Conservation (phyloP, 352 stramenopile species). For the Phytophthora sp. region DNA sequence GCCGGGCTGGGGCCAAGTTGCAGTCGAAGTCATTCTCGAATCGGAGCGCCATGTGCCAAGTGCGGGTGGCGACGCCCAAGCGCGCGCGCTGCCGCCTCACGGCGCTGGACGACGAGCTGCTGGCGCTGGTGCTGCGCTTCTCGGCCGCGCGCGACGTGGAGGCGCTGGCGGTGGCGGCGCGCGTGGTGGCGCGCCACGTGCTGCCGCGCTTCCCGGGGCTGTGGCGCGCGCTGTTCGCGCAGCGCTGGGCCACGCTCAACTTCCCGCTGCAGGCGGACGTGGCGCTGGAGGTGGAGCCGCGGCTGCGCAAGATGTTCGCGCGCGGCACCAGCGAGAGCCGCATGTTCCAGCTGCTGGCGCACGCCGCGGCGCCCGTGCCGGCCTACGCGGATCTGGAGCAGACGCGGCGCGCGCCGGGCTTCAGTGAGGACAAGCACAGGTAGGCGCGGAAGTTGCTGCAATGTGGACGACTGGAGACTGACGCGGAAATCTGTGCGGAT, state of each 20-base stretch:
- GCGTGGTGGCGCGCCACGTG: constrained; percentile 42
- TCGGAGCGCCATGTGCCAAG: constrained; percentile 25
- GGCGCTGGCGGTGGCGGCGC: constrained; percentile 47
- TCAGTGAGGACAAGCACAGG: constrained; percentile 49
- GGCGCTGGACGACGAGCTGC: constrained; percentile 57
- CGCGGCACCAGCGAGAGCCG: constrained; percentile 53
- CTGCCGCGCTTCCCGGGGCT: constrained; percentile 55
- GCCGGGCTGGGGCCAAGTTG: constrained; percentile 2
- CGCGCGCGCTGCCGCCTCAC: constrained; percentile 19
- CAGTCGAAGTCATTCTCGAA: constrained; percentile 25
- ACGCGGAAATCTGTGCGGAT: no score
- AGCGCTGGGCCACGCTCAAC: constrained; percentile 70
- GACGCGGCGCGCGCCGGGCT: constrained; percentile 37
- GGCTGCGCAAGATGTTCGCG: constrained; percentile 44
- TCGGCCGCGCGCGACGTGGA: constrained; percentile 57
- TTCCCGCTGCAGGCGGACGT: constrained; percentile 42
- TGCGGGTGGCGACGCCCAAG: constrained; percentile 11
- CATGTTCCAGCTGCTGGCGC: constrained; percentile 72
- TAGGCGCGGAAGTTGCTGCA: constrained; percentile 18
- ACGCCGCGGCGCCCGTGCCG: constrained; percentile 67
- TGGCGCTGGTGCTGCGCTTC: constrained; percentile 50
- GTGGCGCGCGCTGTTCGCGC: constrained; percentile 66
- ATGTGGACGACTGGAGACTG: no score
- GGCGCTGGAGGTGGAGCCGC: constrained; percentile 36
- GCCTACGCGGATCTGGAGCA: constrained; percentile 69